Evolutionary conservation across 768 basidiomycete genomes (phyloP).

Genomic region (Fistulinella prunicolor): DNA sequence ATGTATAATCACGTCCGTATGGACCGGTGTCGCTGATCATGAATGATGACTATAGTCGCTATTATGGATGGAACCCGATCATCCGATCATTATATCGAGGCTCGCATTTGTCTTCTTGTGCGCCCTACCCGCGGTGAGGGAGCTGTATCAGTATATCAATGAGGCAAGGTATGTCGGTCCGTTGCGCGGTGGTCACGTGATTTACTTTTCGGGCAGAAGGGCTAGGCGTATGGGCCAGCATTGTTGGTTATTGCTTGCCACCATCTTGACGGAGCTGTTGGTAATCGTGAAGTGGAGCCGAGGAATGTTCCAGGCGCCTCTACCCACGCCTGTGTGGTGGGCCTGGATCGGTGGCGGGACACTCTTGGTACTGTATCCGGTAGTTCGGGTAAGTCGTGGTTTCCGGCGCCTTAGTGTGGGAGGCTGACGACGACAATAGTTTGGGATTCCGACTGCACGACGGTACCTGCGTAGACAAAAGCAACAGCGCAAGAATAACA

Average conservation of each 20-base stretch:
- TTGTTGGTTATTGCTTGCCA: slow-evolving; percentile 82
- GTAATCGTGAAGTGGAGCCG: slow-evolving; percentile 82
- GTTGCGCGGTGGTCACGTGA: background rate
- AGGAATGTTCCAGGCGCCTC: slow-evolving; percentile 62
- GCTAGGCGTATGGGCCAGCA: slow-evolving; percentile 91
- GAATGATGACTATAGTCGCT: slow-evolving; percentile 41
- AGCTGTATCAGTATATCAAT: slow-evolving; percentile 81
- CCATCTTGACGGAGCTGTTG: slow-evolving; percentile 77
- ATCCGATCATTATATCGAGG: slow-evolving; percentile 73
- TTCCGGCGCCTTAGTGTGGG: background rate
- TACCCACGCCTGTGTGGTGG: slow-evolving; percentile 61
- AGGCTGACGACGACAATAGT: slow-evolving; percentile 39
- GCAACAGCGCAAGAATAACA: slow-evolving; percentile 26
- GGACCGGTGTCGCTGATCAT: slow-evolving; percentile 23
- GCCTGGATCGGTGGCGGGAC: slow-evolving; percentile 60
- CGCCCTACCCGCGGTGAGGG: slow-evolving; percentile 81
- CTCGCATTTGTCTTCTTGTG: slow-evolving; percentile 80
- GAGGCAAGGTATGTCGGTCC: slow-evolving; percentile 61
- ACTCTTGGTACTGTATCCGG: slow-evolving; percentile 69
- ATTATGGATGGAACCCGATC: slow-evolving; percentile 90
- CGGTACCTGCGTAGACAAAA: slow-evolving; percentile 44
- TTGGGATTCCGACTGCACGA: slow-evolving; percentile 59
- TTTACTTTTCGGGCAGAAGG: slow-evolving; percentile 44
- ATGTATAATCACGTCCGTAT: slow-evolving; percentile 4
- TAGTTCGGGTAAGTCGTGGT: slow-evolving; percentile 50